Conservation (phyloP, 495 filamentous ascomycete species). For the Annulohypoxylon stygium region DNA sequence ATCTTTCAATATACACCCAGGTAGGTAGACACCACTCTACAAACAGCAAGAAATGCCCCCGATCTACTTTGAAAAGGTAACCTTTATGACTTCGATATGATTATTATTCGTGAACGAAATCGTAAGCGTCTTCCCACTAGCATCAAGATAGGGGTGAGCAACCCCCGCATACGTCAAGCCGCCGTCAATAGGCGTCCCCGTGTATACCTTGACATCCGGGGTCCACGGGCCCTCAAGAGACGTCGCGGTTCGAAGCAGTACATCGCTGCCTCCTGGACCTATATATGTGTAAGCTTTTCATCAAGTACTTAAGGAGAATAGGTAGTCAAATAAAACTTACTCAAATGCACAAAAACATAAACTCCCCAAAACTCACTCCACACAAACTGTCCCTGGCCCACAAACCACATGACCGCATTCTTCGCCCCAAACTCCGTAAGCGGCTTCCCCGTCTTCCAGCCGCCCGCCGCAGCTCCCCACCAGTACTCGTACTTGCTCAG, state of each 20-base stretch:
- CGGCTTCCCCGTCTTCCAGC: slow-evolving; percentile 49
- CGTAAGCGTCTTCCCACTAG: slow-evolving; percentile 48
- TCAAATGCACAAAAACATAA: slow-evolving; percentile 52
- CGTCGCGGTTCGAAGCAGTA: slow-evolving; percentile 48
- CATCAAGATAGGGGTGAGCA: slow-evolving; percentile 52
- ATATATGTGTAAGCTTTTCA: not conserved
- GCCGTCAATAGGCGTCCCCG: slow-evolving; percentile 46
- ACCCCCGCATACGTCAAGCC: slow-evolving; percentile 54
- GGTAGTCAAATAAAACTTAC: too few relatives aligned
- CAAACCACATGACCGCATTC: slow-evolving; percentile 52
- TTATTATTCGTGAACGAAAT: slow-evolving; percentile 55
- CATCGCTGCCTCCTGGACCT: slow-evolving; percentile 33
- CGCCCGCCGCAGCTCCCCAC: slow-evolving; percentile 47
- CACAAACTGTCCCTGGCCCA: slow-evolving; percentile 52
- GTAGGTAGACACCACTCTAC: not conserved
- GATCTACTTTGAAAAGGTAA: slow-evolving; percentile 30
- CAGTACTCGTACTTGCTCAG: slow-evolving; percentile 55
- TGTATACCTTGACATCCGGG: slow-evolving; percentile 50
- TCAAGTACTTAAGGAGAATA: too few relatives aligned
- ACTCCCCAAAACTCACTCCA: slow-evolving; percentile 50
- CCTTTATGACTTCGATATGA: slow-evolving; percentile 51
- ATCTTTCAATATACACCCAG: not conserved
- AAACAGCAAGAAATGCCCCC: not conserved
- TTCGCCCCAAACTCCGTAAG: slow-evolving; percentile 45
- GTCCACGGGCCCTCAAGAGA: slow-evolving; percentile 55